phyloP scores from a whole-genome alignment of 805 yeast species.

The Candida ulmi region DNA sequence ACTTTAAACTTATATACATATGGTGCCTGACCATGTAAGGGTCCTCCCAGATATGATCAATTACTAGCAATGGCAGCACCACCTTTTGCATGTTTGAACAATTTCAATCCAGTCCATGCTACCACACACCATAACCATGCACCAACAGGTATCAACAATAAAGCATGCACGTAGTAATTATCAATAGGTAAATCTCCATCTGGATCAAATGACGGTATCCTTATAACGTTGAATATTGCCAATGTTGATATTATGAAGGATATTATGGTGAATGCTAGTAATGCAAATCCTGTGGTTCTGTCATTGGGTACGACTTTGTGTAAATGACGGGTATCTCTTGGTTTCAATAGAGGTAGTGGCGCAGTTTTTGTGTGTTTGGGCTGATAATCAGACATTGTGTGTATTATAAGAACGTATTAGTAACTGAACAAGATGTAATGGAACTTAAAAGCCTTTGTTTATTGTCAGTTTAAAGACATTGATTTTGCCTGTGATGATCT shows the following conservation, averaged over 20 bases:
- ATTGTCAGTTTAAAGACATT: too few relatives aligned
- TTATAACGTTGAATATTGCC: constrained; percentile 6
- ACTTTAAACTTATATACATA: too few relatives aligned
- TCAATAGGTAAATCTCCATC: constrained; percentile 32
- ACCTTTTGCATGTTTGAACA: constrained; percentile 76
- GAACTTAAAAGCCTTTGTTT: too few relatives aligned
- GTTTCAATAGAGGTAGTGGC: constrained; percentile 11
- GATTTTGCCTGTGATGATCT: too few relatives aligned
- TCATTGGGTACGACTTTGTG: constrained; percentile 4
- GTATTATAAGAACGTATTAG: neutral
- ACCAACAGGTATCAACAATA: constrained; percentile 29
- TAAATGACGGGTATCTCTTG: neutral
- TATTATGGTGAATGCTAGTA: constrained; percentile 9
- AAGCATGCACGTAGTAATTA: constrained; percentile 31
- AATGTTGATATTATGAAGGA: constrained; percentile 8
- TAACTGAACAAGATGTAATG: too few relatives aligned
- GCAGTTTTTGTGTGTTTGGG: neutral
- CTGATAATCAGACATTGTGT: neutral
- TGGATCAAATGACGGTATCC: constrained; percentile 11
- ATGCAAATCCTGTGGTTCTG: constrained; percentile 6
- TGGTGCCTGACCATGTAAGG: too few relatives aligned
- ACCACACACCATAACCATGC: constrained; percentile 66
- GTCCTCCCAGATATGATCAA: too few relatives aligned
- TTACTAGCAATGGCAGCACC: neutral
- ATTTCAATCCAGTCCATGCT: constrained; percentile 77